Conservation (phyloP, 2,329 filamentous ascomycete genomes). For the Colletotrichum musicola region DNA sequence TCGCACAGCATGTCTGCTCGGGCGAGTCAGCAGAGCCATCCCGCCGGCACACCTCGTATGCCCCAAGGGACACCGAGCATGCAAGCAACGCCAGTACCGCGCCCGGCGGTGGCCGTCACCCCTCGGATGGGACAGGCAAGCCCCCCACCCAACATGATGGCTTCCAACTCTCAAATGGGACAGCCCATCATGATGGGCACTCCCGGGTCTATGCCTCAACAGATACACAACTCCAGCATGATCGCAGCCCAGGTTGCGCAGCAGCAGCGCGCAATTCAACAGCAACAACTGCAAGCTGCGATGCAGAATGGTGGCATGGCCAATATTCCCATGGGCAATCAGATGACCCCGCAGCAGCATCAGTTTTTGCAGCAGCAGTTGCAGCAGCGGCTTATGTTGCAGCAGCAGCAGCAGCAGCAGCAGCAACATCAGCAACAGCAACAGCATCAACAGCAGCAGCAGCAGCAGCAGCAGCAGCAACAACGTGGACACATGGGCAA, state of each 20-base stretch:
- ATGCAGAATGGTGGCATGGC: constrained; percentile 52
- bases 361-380: constrained; percentile 43
- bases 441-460: constrained; percentile 50
- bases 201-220: constrained; percentile 47
- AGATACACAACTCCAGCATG: constrained; percentile 55
- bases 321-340: constrained; percentile 52
- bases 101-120: constrained; percentile 65
- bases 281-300: constrained; percentile 52
- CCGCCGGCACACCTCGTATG: constrained; percentile 72
- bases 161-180: constrained; percentile 67
- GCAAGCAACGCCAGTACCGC: constrained; percentile 70
- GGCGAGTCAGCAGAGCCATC: constrained; percentile 76
- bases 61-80: constrained; percentile 72
- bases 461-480: constrained; percentile 45
- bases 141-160: constrained; percentile 71
- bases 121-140: constrained; percentile 74
- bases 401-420: constrained; percentile 51
- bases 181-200: constrained; percentile 63
- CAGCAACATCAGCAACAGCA: constrained; percentile 51
- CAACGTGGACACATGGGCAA: constrained; percentile 50
- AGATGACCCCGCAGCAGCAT: constrained; percentile 41
- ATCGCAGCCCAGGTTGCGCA: constrained; percentile 61
- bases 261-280: constrained; percentile 61
- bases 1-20: constrained; percentile 73
- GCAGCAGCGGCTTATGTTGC: constrained; percentile 38